phyloP scores from a whole-genome alignment of 2,329 filamentous ascomycete species.

The Teratosphaeria viscida region DNA sequence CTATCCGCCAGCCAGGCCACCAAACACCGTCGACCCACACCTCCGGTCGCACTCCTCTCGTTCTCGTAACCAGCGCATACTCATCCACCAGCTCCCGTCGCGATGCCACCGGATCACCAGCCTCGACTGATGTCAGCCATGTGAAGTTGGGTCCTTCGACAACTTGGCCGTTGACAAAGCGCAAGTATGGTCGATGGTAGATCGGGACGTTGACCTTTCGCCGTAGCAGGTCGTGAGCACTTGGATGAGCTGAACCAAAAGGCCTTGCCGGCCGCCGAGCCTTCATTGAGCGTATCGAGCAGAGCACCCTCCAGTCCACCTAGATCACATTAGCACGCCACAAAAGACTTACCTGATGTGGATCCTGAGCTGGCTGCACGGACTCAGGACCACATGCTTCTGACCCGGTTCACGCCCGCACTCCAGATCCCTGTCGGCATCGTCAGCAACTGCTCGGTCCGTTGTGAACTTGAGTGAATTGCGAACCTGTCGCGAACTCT shows the following conservation, averaged over 20 bases:
- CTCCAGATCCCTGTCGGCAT: background rate
- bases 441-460: background rate
- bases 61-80: background rate
- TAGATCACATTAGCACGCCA: background rate
- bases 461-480: background rate
- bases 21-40: background rate
- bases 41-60: background rate
- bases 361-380: background rate
- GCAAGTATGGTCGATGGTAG: background rate
- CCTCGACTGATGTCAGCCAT: background rate
- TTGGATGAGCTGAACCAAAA: background rate
- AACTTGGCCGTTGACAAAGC: background rate
- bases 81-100: background rate
- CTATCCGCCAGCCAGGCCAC: background rate
- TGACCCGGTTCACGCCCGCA: background rate
- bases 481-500: background rate
- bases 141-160: background rate
- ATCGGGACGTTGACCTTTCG: background rate
- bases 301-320: background rate
- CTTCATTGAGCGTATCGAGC: background rate
- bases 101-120: background rate
- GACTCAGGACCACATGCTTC: background rate
- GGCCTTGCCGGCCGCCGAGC: background rate
- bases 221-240: background rate
- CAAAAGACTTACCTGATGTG: background rate